A percentile compares a stretch with the other conserved stretches of the same genome.
Conservation (phyloP, 495 filamentous ascomycete genomes). For the Aspergillus avenaceus region DNA sequence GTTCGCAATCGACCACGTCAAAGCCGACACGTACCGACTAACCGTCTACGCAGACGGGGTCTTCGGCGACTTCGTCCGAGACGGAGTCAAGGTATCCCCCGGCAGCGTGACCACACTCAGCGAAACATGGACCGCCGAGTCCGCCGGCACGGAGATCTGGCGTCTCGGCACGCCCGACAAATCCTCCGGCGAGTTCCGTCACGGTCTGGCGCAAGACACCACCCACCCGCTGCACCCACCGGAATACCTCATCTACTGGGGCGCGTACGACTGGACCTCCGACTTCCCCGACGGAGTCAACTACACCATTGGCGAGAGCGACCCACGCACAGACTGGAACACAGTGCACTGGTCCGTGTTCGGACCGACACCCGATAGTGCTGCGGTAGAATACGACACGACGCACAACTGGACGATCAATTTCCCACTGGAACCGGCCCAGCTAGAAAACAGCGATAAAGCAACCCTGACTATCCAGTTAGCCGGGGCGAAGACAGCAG, state of each 20-base stretch:
- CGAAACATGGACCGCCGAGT: slow-evolving; percentile 44
- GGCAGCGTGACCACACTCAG: slow-evolving; percentile 26
- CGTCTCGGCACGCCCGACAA: slow-evolving; percentile 53
- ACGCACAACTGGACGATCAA: slow-evolving; percentile 51
- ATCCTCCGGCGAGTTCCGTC: slow-evolving; percentile 50
- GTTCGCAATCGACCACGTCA: slow-evolving; percentile 46
- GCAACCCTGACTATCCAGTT: slow-evolving; percentile 55
- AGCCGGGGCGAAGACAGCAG: slow-evolving; percentile 52
- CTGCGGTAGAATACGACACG: slow-evolving; percentile 30
- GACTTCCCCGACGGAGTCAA: slow-evolving; percentile 51
- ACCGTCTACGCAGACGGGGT: slow-evolving; percentile 55
- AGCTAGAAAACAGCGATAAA: slow-evolving; percentile 16
- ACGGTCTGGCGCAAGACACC: slow-evolving; percentile 38
- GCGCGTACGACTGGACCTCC: slow-evolving; percentile 46
- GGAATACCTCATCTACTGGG: slow-evolving; percentile 54
- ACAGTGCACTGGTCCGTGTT: slow-evolving; percentile 55
- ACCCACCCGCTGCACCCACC: slow-evolving; percentile 44
- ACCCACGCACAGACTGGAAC: slow-evolving; percentile 43
- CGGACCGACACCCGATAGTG: slow-evolving; percentile 40
- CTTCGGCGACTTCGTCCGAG: slow-evolving; percentile 49
- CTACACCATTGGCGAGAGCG: slow-evolving; percentile 47
- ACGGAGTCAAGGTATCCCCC: slow-evolving; percentile 34
- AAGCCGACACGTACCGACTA: slow-evolving; percentile 48
- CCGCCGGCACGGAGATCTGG: slow-evolving; percentile 50
- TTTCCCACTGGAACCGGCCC: slow-evolving; percentile 35